Evolutionary conservation across 805 yeast species (phyloP), one percentile per base, ranked within the genome.

Genomic region (Sugiyamaella smithiae): DNA sequence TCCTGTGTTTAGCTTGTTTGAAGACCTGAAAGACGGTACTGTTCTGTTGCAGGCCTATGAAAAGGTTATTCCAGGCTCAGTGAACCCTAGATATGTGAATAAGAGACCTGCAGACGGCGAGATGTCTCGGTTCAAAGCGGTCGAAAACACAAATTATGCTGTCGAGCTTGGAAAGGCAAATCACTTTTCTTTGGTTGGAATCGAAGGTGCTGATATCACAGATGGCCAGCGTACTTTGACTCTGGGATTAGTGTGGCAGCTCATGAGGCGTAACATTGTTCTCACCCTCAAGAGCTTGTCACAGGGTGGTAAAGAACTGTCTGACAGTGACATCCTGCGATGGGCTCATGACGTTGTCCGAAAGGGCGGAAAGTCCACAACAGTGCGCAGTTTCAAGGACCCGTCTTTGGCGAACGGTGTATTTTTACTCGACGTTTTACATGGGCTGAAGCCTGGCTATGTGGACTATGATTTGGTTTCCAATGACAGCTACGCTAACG

Each of bases 71-170:
- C 97, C 98, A 1, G 97, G 97, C 11, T 78, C 87, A 3, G 96
- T 91, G 33, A 81, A 88, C 57, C 71, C 76, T 65, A 84, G 79
- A 60, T 85, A 80, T 62, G 83, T 91, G 44, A 93, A 93, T 71
- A 85, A 90, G 69, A 83, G 79, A 61, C 95, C 96, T n/a, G 67
- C 77, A 1, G 73, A 74, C 43, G 95, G 91, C 26, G 97, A 89
- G 63, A 60, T 93, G 56, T 80, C 88, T 37, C 81, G 97, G 57
- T 93, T 93, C 74, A 93, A 91, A 71, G 97, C 97, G 1, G 77
- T 93, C 50, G 99, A 93, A 69, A 93, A 93, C 68, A 88, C 96
- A n/a, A 93, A 93, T 68, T 93, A 93, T 64, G 96, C 95, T n/a
- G 98, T 93, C 36, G 96, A 88, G 58, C 77, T 95, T 45, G 99